These are phyloP conservation scores for Agarophyton chilense DNA, from an alignment of 23 red algal genomes.

Conservation along the genomic window DNA sequence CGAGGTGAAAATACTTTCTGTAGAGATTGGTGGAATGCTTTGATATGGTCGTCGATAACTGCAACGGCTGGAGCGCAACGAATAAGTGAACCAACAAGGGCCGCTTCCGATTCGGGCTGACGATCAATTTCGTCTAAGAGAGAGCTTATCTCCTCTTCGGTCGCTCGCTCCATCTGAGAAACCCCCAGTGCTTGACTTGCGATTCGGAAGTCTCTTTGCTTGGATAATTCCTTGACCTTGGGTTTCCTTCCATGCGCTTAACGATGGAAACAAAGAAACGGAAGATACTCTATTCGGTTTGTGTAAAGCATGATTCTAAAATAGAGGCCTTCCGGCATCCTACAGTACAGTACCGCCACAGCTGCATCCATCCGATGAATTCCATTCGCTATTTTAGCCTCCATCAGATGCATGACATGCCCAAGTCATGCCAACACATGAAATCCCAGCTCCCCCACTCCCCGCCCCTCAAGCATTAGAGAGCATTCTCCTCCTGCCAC, in stretches of 20 bases:
- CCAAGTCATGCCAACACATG: no score
- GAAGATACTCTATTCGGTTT: no score
- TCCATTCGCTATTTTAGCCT: no score
- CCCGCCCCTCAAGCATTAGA: neutral
- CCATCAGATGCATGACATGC: no score
- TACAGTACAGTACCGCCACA: no score
- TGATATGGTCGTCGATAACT: conserved; percentile 66
- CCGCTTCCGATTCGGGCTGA: neutral
- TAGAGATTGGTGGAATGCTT: conserved; percentile 34
- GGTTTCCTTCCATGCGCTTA: neutral
- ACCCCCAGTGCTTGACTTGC: neutral
- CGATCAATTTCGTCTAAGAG: neutral
- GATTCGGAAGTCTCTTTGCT: no score
- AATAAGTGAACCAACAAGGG: neutral
- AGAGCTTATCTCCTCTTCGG: neutral
- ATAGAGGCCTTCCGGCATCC: no score
- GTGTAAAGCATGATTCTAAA: no score
- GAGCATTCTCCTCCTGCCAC: neutral
- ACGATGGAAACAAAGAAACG: no score
- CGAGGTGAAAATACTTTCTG: conserved; percentile 54
- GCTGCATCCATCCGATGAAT: no score
- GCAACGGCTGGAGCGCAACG: conserved; percentile 40
- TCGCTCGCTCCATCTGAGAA: neutral
- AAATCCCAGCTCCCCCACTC: no score
- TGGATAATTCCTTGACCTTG: no score